Conservation (phyloP, 768 basidiomycete species). For the Collybia mongolica region DNA sequence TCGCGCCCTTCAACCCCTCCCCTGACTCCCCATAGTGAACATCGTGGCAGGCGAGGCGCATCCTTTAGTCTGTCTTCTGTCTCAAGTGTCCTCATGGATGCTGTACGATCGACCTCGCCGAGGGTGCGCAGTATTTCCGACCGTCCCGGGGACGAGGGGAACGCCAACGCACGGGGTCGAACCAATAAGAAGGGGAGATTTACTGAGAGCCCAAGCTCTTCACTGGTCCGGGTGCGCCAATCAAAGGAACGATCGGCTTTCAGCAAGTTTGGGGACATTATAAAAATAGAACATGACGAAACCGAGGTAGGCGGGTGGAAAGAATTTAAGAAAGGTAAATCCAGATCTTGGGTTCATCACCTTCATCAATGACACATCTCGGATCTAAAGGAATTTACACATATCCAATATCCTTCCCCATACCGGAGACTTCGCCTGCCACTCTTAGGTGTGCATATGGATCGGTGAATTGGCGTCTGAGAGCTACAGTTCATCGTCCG, state of each 20-base stretch:
- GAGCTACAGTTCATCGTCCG: conserved; percentile 80
- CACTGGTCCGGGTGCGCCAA: conserved; percentile 10
- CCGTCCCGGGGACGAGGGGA: conserved; percentile 16
- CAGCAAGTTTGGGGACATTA: conserved; percentile 36
- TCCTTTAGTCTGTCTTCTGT: conserved; percentile 56
- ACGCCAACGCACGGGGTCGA: conserved; percentile 30
- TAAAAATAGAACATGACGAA: conserved; percentile 37
- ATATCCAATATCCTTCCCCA: conserved; percentile 89
- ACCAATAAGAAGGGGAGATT: conserved; percentile 26
- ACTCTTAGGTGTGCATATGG: conserved; percentile 75
- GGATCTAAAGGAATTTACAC: conserved; percentile 75
- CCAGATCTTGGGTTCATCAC: conserved; percentile 11
- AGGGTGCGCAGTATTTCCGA: conserved; percentile 9
- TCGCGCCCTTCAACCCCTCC: conserved; percentile 8
- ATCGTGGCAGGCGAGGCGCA: conserved; percentile 25
- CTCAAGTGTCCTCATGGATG: conserved; percentile 47
- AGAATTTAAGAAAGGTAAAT: conserved; percentile 80
- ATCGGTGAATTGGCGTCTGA: conserved; percentile 74
- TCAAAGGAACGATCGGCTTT: conserved; percentile 33
- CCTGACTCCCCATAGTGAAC: conserved; percentile 2
- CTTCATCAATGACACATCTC: background rate
- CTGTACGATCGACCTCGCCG: conserved; percentile 49
- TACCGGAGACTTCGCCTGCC: conserved; percentile 80
- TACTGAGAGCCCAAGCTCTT: conserved; percentile 7
- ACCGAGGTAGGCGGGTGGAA: conserved; percentile 63